Conservation (phyloP, 257 asterid genomes). For the Fraxinus cuspidata region DNA sequence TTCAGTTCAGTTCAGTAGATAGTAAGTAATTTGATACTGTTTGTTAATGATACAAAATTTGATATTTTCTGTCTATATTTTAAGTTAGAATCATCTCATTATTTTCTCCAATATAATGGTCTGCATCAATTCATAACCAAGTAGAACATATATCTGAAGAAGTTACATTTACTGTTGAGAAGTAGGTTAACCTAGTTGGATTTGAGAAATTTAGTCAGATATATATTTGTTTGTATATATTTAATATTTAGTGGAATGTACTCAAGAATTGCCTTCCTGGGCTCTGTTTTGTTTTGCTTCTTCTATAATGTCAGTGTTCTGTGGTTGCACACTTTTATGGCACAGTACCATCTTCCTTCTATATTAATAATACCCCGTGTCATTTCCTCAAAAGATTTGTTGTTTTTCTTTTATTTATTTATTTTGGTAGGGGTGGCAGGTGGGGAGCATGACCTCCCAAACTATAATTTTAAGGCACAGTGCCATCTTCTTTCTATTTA, state of each 20-base stretch:
- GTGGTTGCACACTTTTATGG: neutral
- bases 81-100: neutral
- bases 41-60: constrained; percentile 9
- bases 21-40: constrained; percentile 8
- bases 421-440: neutral
- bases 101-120: neutral
- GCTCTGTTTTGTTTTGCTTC: neutral
- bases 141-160: neutral
- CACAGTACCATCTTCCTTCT: neutral
- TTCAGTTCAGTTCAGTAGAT: constrained; percentile 11
- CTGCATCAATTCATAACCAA: constrained; percentile 10
- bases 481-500: neutral
- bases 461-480: neutral
- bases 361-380: neutral
- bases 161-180: neutral
- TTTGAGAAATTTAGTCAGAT: neutral
- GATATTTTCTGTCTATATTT: constrained; percentile 9
- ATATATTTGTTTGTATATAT: neutral
- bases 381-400: neutral
- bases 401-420: no score
- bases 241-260: neutral
- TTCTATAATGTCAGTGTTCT: neutral
- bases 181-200: constrained; percentile 15
- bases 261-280: neutral
- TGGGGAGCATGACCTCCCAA: neutral